Evolutionary conservation across 169 alveolate genomes (phyloP), one percentile per base, ranked within the genome.

Genomic region (Eimeria brunetti): DNA sequence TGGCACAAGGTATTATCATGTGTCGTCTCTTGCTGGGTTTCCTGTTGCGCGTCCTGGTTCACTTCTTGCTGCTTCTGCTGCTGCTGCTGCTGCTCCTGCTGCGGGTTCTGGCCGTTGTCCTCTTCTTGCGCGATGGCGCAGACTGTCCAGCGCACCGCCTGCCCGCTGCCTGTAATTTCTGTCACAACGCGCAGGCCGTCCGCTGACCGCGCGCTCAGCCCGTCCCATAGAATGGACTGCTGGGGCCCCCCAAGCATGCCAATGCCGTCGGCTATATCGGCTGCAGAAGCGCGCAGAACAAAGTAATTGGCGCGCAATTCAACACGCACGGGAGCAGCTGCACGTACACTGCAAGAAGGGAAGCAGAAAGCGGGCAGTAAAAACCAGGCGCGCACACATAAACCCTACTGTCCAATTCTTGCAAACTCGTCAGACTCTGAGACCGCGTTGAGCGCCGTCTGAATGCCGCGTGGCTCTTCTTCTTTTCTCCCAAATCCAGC

Each of bases 381-480:
- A 36, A 75, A 20, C 84, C 0, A 5, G 16, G 12, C 33, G 11
- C 33, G 76, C 44, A n/a, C 27, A 49, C 22, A 76, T 8, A 9
- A 8, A 33, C 60, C 90, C 33, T 60, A 86, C 92, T 62, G 20
- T 86, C 92, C 41, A 86, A 20, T 18, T 60, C 80, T 41, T 58
- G 92, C 49, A 86, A 46, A n/a, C 92, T 86, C 30, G 76, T 86
- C 51, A 86, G 64, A n/a, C 92, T 86, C 92, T 86, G 92, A 51
- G 92, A 86, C 60, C 92, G 92, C 11, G 80, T 64, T 5, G 92
- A 86, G 0, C 90, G 90, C 76, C 90, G 75, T 41, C 92, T 86
- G 80, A 86, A 86, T 6, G 60, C 36, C 44, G 46, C 51, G 7
- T 64, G 78, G 41, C 49, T 86, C 62, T 30, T 86, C 62, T 30